These are phyloP conservation scores for Leucocoprinus leucothites DNA, from an alignment of 768 basidiomycete genomes.

Conservation along the genomic window DNA sequence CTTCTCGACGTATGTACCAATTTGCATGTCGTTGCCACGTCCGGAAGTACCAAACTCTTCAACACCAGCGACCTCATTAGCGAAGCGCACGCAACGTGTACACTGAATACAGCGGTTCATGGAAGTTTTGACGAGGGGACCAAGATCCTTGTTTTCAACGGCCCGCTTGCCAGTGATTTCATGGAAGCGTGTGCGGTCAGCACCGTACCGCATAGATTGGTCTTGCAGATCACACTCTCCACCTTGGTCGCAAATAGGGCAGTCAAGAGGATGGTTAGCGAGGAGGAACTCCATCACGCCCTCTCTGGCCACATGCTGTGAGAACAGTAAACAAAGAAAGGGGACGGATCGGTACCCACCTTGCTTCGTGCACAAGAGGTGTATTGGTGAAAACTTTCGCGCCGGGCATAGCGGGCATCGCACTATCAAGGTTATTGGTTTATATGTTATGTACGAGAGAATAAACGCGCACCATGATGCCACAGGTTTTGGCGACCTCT, in stretches of 20 bases:
- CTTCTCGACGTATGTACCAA: constrained; percentile 98
- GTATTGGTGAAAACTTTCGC: constrained; percentile 92
- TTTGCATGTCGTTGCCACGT: constrained; percentile 97
- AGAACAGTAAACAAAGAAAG: constrained; percentile 13
- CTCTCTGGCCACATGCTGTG: constrained; percentile 54
- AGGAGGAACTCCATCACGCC: constrained; percentile 99
- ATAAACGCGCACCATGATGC: constrained; percentile 70
- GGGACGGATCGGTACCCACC: constrained; percentile 34
- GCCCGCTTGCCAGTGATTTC: constrained; percentile 98
- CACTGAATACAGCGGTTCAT: constrained; percentile 99
- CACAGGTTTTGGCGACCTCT: constrained; percentile 90
- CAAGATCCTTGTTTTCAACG: constrained; percentile 96
- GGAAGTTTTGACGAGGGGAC: constrained; percentile 95
- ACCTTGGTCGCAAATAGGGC: constrained; percentile 98
- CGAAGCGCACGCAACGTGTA: constrained; percentile 97
- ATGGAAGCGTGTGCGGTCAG: constrained; percentile 97
- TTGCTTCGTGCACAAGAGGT: constrained; percentile 84
- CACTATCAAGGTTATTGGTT: constrained; percentile 40
- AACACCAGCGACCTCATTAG: constrained; percentile 98
- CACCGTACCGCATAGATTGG: constrained; percentile 98
- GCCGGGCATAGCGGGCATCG: constrained; percentile 97
- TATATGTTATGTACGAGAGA: background rate
- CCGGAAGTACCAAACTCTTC: constrained; percentile 97
- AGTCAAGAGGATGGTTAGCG: constrained; percentile 97
- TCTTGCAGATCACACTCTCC: constrained; percentile 99